These are phyloP conservation scores for Nepenthes gracilis DNA, from an alignment of 148 eudicot genomes.

Conservation along the genomic window DNA sequence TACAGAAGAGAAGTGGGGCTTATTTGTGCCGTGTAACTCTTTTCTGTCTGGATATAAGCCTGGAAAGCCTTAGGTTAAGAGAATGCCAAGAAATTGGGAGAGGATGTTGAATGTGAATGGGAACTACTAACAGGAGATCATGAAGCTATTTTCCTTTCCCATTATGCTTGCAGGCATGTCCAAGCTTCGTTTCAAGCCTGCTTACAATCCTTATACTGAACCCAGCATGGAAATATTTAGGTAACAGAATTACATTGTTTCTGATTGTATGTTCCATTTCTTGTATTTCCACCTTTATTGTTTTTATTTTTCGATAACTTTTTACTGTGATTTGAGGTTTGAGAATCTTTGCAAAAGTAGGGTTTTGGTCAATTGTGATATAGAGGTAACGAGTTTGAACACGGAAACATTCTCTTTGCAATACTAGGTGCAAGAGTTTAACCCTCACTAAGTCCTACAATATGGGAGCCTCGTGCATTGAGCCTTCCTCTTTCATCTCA, in stretches of 20 bases:
- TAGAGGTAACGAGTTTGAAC: too few species aligned
- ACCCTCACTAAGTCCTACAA: too few species aligned
- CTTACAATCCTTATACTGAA: conserved; percentile 92
- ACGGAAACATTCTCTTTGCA: too few species aligned
- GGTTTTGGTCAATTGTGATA: too few species aligned
- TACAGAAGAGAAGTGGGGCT: too few species aligned
- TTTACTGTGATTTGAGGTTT: too few species aligned
- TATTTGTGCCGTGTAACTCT: too few species aligned
- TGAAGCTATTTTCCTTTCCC: not conserved
- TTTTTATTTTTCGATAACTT: too few species aligned
- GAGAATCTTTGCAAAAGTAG: too few species aligned
- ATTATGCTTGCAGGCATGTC: conserved; percentile 58
- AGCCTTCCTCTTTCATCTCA: not conserved
- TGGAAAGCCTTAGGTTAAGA: not conserved
- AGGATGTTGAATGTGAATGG: conserved; percentile 5
- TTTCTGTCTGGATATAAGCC: not conserved
- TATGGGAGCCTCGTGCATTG: too few species aligned
- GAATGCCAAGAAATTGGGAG: not conserved
- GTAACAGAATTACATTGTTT: conserved; percentile 12
- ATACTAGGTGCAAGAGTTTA: too few species aligned
- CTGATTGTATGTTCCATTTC: not conserved
- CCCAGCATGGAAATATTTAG: conserved; percentile 99
- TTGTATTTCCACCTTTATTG: not conserved
- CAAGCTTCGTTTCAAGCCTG: conserved; percentile 78
- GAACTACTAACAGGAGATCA: not conserved